Evolutionary conservation across 495 filamentous ascomycete species (phyloP), one percentile per base, ranked within the genome.

Genomic region (Penicillium cinerascens): DNA sequence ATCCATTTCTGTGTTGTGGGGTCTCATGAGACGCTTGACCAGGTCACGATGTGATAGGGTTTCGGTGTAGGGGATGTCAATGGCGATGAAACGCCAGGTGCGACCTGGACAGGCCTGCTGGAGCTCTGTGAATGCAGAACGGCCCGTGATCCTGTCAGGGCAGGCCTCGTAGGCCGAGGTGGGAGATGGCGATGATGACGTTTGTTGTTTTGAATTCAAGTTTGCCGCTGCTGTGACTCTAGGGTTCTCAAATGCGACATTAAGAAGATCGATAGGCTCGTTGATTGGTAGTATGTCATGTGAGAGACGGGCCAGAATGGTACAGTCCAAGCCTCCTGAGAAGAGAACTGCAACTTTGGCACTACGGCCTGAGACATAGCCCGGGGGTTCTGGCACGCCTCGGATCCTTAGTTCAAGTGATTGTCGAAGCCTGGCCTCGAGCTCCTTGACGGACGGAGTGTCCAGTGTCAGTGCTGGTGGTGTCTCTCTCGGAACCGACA

Each of bases 1-100:
- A 61, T 99, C 93, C 93, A 99, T 99, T 67, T 97, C 95, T 0
- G 93, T 97, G 60, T 95, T 91, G 67, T 97, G 93, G 0, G 93
- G 93, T 59, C 86, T 79, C 60, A 97, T 93, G 13, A 99, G 78
- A 2, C 80, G 78, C 35, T 89, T 79, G 3, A 97, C 78, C 6
- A 72, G 75, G 6, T 78, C 59, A 42, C 90, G 84, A 60, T 96
- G 89, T 3, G 77, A 73, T 40, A 85, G 54, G 0, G 86, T 87
- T 53, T 95, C 89, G 11, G 75, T 58, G 59, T 92, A 95, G 0
- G 93, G 85, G 23, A 99, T 75, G 59, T 99, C 85, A 44, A 99
- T 87, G 22, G 75, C 70, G 16, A 97, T 74, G 61, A 99, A 93
- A 18, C 85, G 80, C 86, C 90, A 99, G 7, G 65, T 64, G 36